Base-by-base conservation (phyloP, 164 flowering plant species). In the Echeveria elegans region DNA sequence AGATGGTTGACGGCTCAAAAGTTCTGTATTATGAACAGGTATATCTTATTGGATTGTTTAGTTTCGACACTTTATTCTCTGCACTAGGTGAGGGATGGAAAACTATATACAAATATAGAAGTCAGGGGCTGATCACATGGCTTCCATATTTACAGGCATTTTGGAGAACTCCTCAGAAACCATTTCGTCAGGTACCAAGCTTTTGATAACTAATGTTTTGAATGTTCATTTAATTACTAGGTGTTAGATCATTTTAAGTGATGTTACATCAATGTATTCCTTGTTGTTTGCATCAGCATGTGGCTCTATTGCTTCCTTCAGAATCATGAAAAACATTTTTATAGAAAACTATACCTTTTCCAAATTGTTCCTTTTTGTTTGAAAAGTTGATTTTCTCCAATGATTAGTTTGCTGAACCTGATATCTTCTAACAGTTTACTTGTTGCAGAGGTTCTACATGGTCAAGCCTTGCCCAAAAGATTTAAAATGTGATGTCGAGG, bases 381-480 rank as follows among this genome's bases (percentile, higher is more conserved):
- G n/a, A 53, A 24, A 53, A 24, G 3, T 53, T 26, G 60, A 53
- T 30, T 31, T 53, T 9, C 34, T 14, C 34, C 21, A 32, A 6
- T 65, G 15, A 9, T 0, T 43, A 47, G 24, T 11, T 10, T 15
- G 10, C 68, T 19, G 24, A 37, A 53, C 15, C 40, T 56, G 48
- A 68, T 19, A 37, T 24, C 29, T 68, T 63, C 43, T 74, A 58
- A 70, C 6, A 24, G 66, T 34, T 63, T 0, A 69, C 59, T 77
- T 56, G 26, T 75, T 85, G 87, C 96, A 94, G 97, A 89, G 97
- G 76, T 91, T 94, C 76, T 86, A 73, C 70, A 86, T 84, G 92
- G 97, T 91, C 72, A 94, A 91, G 84, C 97, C 99, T 69, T 94
- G 99, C 70, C 81, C 96, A 19, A 94, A 94, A 74, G 99, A 94